Evolutionary conservation across 2,329 filamentous ascomycete species (phyloP).

Genomic region (Hymenoscyphus fructigenus): DNA sequence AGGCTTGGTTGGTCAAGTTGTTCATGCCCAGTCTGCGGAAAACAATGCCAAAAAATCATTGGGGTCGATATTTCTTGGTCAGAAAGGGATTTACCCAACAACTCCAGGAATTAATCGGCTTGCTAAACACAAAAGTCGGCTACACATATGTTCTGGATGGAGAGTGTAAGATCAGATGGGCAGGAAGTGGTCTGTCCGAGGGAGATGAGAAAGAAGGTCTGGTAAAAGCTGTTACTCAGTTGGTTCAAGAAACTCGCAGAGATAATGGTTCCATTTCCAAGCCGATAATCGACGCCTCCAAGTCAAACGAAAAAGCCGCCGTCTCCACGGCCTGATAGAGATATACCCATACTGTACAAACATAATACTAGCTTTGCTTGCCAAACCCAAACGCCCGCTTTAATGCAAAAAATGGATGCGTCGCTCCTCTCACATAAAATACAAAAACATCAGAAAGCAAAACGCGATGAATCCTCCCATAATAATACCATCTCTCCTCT

Average conservation of each 20-base stretch:
- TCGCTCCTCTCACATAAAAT: constrained; percentile 58
- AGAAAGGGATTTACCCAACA: constrained; percentile 57
- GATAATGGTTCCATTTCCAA: constrained; percentile 26
- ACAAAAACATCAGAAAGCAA: constrained; percentile 85
- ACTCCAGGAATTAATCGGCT: constrained; percentile 61
- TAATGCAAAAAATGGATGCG: constrained; percentile 21
- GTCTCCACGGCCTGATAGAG: constrained; percentile 25
- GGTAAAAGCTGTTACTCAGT: constrained; percentile 60
- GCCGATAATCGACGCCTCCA: constrained; percentile 12
- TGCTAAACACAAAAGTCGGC: constrained; percentile 81
- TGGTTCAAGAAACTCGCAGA: constrained; percentile 55
- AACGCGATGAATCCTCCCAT: constrained; percentile 88
- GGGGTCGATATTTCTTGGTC: constrained; percentile 62
- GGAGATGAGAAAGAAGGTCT: constrained; percentile 66
- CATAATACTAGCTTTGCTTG: constrained; percentile 26
- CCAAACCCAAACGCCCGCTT: constrained; percentile 32
- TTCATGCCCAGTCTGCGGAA: constrained; percentile 55
- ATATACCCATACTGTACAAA: constrained; percentile 35
- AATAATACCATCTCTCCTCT: constrained; percentile 91
- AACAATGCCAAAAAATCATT: constrained; percentile 51
- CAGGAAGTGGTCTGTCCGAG: constrained; percentile 71
- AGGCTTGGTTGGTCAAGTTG: constrained; percentile 56
- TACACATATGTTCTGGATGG: constrained; percentile 91
- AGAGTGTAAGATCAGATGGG: constrained; percentile 90
- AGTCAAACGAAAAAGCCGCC: constrained; percentile 17